phyloP scores from a whole-genome alignment of 2,329 filamentous ascomycete genomes.

The Boeremia lycopersici region DNA sequence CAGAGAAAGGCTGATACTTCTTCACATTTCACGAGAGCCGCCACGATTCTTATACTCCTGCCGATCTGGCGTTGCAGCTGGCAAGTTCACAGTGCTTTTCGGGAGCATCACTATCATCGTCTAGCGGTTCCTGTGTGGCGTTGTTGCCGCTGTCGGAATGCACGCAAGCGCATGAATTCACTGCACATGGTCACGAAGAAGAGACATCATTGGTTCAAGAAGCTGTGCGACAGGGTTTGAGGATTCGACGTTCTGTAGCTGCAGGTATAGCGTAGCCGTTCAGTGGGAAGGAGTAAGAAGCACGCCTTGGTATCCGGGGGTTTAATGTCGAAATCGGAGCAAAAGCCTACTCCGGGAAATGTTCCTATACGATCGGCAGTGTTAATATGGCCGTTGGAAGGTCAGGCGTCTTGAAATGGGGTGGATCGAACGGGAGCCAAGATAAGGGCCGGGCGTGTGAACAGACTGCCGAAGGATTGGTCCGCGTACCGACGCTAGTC shows the following conservation, averaged over 20 bases:
- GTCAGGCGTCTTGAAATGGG: neutral
- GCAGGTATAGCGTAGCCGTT: neutral
- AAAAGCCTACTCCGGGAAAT: constrained; percentile 6
- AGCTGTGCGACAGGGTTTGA: neutral
- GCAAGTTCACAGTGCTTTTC: neutral
- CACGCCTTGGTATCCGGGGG: neutral
- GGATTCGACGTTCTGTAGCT: neutral
- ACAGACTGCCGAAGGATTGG: constrained; percentile 6
- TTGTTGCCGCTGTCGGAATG: constrained; percentile 7
- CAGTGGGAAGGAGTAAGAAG: neutral
- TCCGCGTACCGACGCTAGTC: constrained; percentile 15
- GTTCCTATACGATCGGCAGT: constrained; percentile 1
- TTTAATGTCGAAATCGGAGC: neutral
- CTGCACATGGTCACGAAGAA: constrained; percentile 1
- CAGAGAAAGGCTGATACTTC: neutral
- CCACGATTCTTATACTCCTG: constrained; percentile 3
- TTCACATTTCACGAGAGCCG: neutral
- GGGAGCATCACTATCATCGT: neutral
- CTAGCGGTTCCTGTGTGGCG: neutral
- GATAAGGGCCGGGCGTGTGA: constrained; percentile 11
- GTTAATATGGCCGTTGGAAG: constrained; percentile 9
- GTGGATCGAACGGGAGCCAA: constrained; percentile 3
- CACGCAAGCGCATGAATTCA: constrained; percentile 1
- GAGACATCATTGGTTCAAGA: neutral
- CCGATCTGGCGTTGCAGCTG: neutral